Conservation (phyloP, 331 rosid species). For the Stylosanthes scabra region DNA sequence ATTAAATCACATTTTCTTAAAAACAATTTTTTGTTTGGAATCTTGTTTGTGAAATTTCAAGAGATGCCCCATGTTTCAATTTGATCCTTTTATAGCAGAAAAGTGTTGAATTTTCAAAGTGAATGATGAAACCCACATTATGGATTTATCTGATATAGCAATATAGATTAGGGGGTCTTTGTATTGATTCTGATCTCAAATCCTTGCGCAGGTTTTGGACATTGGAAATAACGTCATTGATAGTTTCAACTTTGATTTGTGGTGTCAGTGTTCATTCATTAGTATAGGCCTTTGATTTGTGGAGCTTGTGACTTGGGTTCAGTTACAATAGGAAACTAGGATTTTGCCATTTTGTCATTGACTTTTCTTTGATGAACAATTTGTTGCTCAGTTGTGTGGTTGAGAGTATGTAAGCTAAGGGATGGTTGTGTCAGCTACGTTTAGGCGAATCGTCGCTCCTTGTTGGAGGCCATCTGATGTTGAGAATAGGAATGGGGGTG, state of each 20-base stretch:
- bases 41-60: slow-evolving; percentile 23
- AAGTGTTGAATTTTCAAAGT: slow-evolving; percentile 9
- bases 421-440: slow-evolving; percentile 83
- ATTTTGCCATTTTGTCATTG: slow-evolving; percentile 48
- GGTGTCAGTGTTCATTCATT: slow-evolving; percentile 53
- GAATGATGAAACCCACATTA: slow-evolving; percentile 33
- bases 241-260: slow-evolving; percentile 57
- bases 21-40: background rate
- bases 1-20: background rate
- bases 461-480: slow-evolving; percentile 71
- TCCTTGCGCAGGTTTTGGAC: slow-evolving; percentile 60
- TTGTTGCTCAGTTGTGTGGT: slow-evolving; percentile 65
- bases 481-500: slow-evolving; percentile 62
- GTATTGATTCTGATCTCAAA: slow-evolving; percentile 37
- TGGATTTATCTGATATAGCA: slow-evolving; percentile 15
- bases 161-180: slow-evolving; percentile 20
- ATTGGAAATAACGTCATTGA: slow-evolving; percentile 43
- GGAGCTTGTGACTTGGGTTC: slow-evolving; percentile 57
- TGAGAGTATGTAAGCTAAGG: slow-evolving; percentile 93
- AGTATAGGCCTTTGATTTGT: slow-evolving; percentile 65
- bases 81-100: slow-evolving; percentile 9
- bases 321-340: slow-evolving; percentile 42
- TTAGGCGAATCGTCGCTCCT: slow-evolving; percentile 75
- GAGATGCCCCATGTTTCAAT: background rate
- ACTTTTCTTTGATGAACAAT: slow-evolving; percentile 47